Percentiles rank a stretch among this genome's conserved stretches.
phyloP scores from a whole-genome alignment of 192 early-diverging fungal genomes.

The Chytriomyces sp. region DNA sequence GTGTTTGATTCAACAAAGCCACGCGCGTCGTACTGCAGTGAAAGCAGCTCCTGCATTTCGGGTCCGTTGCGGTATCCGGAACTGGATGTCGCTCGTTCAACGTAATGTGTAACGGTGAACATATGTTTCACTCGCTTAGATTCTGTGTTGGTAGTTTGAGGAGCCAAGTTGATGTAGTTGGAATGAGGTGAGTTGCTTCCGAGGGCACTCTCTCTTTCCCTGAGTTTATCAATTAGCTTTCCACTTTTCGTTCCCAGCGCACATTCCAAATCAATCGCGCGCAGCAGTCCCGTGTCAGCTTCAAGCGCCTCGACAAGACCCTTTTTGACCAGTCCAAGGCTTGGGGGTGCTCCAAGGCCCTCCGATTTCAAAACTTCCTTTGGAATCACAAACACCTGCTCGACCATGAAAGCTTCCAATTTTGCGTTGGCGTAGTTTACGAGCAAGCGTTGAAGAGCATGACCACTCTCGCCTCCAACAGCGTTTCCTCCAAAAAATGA shows the following conservation, averaged over 20 bases:
- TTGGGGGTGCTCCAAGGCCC: conserved; percentile 21
- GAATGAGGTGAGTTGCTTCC: not conserved
- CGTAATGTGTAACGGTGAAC: conserved; percentile 55
- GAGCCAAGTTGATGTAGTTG: not conserved
- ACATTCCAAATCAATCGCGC: conserved; percentile 44
- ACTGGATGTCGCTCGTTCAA: conserved; percentile 20
- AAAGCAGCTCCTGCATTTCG: conserved; percentile 50
- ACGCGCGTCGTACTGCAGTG: conserved; percentile 71
- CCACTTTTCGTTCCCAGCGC: conserved; percentile 42
- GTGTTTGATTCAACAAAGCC: conserved; percentile 77
- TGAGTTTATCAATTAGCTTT: conserved; percentile 31
- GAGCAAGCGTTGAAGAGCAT: conserved; percentile 56
- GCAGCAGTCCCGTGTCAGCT: conserved; percentile 44
- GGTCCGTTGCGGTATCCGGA: not conserved
- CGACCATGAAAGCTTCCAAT: conserved; percentile 36
- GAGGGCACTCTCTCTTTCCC: not conserved
- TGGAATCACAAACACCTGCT: conserved; percentile 48
- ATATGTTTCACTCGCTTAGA: conserved; percentile 62
- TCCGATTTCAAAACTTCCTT: conserved; percentile 40
- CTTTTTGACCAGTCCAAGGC: conserved; percentile 3
- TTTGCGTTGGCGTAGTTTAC: conserved; percentile 60
- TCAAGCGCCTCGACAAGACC: conserved; percentile 14
- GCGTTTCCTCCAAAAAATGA: conserved; percentile 39
- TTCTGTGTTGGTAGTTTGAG: not conserved
- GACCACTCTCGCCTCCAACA: conserved; percentile 12